Evolutionary conservation across 164 flowering plant genomes (phyloP).

Genomic region (Paratinospora sagittata): DNA sequence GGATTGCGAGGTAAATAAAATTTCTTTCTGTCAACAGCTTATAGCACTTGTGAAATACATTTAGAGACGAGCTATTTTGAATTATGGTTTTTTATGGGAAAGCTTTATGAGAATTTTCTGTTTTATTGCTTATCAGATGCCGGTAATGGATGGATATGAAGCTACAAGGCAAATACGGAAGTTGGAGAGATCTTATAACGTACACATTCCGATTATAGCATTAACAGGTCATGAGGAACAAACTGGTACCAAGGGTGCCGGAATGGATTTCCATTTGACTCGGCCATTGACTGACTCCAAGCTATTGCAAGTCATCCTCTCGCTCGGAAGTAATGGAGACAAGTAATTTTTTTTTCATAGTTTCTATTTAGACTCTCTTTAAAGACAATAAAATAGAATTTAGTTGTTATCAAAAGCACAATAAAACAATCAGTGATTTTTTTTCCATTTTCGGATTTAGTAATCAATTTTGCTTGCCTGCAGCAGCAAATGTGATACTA

Average conservation of each 20-base stretch:
- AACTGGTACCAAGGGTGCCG: constrained; percentile 24
- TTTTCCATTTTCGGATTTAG: too few species aligned
- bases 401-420: too few species aligned
- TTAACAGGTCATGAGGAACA: constrained; percentile 42
- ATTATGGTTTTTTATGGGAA: background rate
- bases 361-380: background rate
- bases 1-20: constrained; percentile 58
- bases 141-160: constrained; percentile 49
- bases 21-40: background rate
- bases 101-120: background rate
- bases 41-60: background rate
- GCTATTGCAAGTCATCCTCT: constrained; percentile 20
- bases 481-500: too few species aligned
- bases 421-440: too few species aligned
- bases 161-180: constrained; percentile 45
- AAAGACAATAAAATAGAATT: too few species aligned
- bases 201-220: constrained; percentile 52
- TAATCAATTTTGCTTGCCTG: too few species aligned
- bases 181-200: constrained; percentile 29
- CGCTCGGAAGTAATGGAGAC: background rate
- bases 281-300: constrained; percentile 28
- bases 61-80: background rate
- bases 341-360: background rate
- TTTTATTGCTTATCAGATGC: constrained; percentile 38
- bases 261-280: constrained; percentile 47